Base-by-base conservation (phyloP, 371 early-diverging fungal species). In the Mucor piriformis region DNA sequence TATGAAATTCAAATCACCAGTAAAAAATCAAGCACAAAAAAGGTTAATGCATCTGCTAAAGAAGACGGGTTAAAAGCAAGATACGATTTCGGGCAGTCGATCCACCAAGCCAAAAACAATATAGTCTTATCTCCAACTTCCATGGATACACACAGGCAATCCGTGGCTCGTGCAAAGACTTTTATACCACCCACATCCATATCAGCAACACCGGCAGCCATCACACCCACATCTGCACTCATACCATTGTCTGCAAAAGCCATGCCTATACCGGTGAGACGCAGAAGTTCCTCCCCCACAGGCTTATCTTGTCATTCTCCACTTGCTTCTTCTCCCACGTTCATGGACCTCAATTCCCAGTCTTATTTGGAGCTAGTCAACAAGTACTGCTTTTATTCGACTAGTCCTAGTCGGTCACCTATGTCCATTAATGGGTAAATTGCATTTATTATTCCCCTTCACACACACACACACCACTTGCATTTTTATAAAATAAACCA, bases 341-440 rank as follows among this genome's bases (percentile, higher is more conserved):
- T 61, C 27, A 54, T 58, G 57, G 68, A 68, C 27, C 34, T 68
- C 8, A 60, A 68, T 43, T 68, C 68, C 27, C 60, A 58, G 13
- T 68, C 63, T 33, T 81, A 81, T 52, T 59, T 65, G 55, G 79
- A 81, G 34, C 47, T 81, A 21, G 79, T 81, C 6, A 77, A 76
- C 57, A 79, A 77, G 53, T 81, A 81, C 51, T 81, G 82, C 64
- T 81, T 81, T 52, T 81, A 81, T 61, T 64, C 73, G 4, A 78
- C 68, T 56, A 67, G 68, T 59, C 68, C 64, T 32, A 67, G 58
- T 49, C 48, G 67, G 44, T 67, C 67, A 15, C 67, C 67, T 48
- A 67, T 67, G 63, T 59, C 68, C 25, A 67, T 59, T 49, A 63
- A 68, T 33, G 60, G 59, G 15, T 67, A 63, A 68, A 64, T 8